Conservation (phyloP, 2,329 filamentous ascomycete species). For the Stachybotrys chartarum region DNA sequence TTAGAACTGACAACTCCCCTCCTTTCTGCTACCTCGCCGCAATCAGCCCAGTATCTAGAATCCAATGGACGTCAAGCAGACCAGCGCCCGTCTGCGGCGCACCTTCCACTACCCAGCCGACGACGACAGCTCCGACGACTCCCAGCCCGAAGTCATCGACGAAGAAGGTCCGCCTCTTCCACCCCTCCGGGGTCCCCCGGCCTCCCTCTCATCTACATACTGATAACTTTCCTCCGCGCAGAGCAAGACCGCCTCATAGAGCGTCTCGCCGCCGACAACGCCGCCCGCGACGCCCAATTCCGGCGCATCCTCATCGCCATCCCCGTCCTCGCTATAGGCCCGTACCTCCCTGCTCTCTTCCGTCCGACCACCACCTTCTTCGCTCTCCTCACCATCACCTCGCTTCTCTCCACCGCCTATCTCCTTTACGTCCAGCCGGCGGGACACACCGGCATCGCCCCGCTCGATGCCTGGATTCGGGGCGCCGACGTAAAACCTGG, state of each 20-base stretch:
- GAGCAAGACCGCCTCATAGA: conserved; percentile 61
- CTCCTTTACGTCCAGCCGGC: conserved; percentile 50
- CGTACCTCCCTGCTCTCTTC: conserved; percentile 38
- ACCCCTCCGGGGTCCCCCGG: background rate
- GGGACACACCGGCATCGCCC: conserved; percentile 42
- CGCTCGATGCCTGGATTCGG: conserved; percentile 39
- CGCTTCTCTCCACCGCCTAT: conserved; percentile 55
- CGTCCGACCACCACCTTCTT: conserved; percentile 31
- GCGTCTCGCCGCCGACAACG: conserved; percentile 47
- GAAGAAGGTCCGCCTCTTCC: conserved; percentile 54
- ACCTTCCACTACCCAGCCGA: conserved; percentile 70
- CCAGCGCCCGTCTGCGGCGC: conserved; percentile 58
- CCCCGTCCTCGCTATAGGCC: conserved; percentile 47
- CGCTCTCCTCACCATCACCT: conserved; percentile 53
- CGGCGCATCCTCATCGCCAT: conserved; percentile 50
- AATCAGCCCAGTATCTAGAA: too few relatives aligned
- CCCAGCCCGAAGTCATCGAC: conserved; percentile 58
- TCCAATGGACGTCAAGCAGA: conserved; percentile 16
- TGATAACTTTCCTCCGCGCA: conserved; percentile 14
- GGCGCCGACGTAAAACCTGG: conserved; percentile 1
- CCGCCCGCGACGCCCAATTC: conserved; percentile 50
- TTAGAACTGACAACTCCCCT: too few relatives aligned
- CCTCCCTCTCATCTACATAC: too few relatives aligned
- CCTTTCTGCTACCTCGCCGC: too few relatives aligned
- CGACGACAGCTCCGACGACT: conserved; percentile 39